phyloP scores from a whole-genome alignment of 805 yeast species.

The Cyberlindnera veronae region DNA sequence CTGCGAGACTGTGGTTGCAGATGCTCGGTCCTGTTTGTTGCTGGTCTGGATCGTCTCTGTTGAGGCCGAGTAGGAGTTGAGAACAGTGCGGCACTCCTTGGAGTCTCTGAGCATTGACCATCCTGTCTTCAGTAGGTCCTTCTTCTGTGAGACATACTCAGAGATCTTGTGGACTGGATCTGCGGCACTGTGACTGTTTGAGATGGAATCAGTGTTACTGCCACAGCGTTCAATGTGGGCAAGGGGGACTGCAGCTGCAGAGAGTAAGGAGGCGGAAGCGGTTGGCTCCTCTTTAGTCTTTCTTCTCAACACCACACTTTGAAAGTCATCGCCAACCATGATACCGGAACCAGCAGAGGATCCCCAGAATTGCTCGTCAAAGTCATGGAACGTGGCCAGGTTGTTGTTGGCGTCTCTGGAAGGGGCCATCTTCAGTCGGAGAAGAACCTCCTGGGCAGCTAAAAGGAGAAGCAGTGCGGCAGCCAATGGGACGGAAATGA shows the following conservation, averaged over 20 bases:
- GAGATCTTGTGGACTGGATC: too few species aligned
- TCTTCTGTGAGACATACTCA: neutral
- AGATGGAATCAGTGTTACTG: neutral
- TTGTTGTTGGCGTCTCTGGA: neutral
- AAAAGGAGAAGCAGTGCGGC: conserved; percentile 2
- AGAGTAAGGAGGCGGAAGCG: too few species aligned
- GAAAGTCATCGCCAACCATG: conserved; percentile 1
- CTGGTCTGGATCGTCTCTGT: too few species aligned
- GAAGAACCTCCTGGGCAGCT: conserved; percentile 3
- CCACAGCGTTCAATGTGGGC: too few species aligned
- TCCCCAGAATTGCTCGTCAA: conserved; percentile 5
- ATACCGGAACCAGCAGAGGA: neutral
- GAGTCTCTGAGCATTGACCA: conserved; percentile 3
- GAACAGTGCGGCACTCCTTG: neutral
- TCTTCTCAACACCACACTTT: neutral
- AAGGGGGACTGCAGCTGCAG: too few species aligned
- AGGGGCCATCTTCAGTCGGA: neutral
- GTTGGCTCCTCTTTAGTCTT: too few species aligned
- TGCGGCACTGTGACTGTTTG: too few species aligned
- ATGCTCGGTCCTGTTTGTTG: too few species aligned
- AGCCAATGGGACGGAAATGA: conserved; percentile 8
- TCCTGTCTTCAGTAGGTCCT: neutral
- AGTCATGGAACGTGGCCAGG: neutral
- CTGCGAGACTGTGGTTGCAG: too few species aligned
- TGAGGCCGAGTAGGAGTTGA: neutral